Base-by-base conservation (phyloP, 2,329 filamentous ascomycete species). In the Penicillium sp. region DNA sequence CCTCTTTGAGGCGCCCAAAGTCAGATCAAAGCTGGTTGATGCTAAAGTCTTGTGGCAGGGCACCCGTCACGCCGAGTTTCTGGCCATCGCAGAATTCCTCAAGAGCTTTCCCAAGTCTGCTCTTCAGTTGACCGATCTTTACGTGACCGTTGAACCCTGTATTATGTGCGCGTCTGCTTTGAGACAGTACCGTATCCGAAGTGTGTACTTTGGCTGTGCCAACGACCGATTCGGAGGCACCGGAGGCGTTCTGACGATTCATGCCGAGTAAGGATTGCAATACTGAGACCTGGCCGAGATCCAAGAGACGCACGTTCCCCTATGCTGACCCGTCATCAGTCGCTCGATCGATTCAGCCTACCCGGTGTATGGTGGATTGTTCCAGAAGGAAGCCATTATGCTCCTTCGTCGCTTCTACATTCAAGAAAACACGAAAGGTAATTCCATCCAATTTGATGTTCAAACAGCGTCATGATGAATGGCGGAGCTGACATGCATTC, bases 191-290 rank as follows among this genome's bases (percentile, higher is more conserved):
- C 81, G 83, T 11, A 90, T 98, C 68, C 82, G 86, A 53, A 86
- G 85, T 57, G 93, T 98, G 29, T 97, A 91, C 69, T 98, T 93
- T 68, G 94, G 93, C 4, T 95, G 90, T 50, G 82, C 87, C 60
- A 98, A 98, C 67, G 93, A 98, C 73, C 88, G 94, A 49, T 98
- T 98, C 72, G 93, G 93, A 6, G 93, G 94, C 29, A 95, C 90
- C 12, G 93, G 93, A 1, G 91, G 94, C 46, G 93, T 98, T 11
- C 83, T 98, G 66, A 86, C 84, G 57, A 82, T 97, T 46, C 90
- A 97, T 67, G 75, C 76, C n/a, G 80, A 83, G 77, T 80, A 59
- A 55, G 76, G 69, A 11, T 3, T 29, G 12, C 29, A 32, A 9
- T 3, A 26, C 1, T 12, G 2, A 5, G n/a, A 34, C 35, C 35